Conservation (phyloP, 2,329 filamentous ascomycete genomes). For the Chaetoscypha palmicola region DNA sequence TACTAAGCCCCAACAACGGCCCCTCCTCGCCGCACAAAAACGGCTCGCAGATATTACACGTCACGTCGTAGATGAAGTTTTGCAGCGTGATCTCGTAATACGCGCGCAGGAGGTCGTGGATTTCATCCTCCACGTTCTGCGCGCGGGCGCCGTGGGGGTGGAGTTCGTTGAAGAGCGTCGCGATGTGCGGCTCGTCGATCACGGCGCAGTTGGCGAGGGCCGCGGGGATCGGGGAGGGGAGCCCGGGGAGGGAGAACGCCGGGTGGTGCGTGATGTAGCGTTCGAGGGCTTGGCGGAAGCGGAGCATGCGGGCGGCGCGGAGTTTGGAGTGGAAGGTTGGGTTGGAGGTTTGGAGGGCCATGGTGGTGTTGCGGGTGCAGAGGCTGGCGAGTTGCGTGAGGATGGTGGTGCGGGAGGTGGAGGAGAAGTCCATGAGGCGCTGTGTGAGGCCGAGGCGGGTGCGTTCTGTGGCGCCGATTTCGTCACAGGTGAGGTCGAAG, state of each 20-base stretch:
- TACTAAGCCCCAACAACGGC: constrained; percentile 21
- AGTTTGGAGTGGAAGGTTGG: constrained; percentile 12
- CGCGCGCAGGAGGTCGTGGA: constrained; percentile 34
- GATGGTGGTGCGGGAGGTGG: background rate
- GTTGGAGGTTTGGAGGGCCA: constrained; percentile 15
- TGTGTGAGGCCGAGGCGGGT: constrained; percentile 6
- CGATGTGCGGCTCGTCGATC: constrained; percentile 5
- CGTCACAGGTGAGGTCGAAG: constrained; percentile 17
- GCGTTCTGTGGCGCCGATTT: constrained; percentile 1
- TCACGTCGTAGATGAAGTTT: constrained; percentile 27
- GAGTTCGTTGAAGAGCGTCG: constrained; percentile 14
- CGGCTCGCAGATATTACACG: constrained; percentile 21
- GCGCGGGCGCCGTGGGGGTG: constrained; percentile 15
- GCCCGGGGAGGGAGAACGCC: background rate
- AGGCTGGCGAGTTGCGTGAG: constrained; percentile 1
- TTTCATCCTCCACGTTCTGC: constrained; percentile 30
- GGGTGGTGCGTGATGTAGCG: constrained; percentile 11
- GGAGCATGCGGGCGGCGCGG: constrained; percentile 4
- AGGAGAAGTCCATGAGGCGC: constrained; percentile 4
- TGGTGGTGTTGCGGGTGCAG: constrained; percentile 6
- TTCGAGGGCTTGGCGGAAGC: constrained; percentile 15
- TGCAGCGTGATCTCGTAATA: constrained; percentile 34
- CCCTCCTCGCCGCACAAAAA: constrained; percentile 21
- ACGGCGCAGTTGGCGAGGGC: background rate
- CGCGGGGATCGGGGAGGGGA: background rate